Evolutionary conservation across 1,139 yeast genomes (phyloP).

Genomic region (Yamadazyma songkhlaensis): DNA sequence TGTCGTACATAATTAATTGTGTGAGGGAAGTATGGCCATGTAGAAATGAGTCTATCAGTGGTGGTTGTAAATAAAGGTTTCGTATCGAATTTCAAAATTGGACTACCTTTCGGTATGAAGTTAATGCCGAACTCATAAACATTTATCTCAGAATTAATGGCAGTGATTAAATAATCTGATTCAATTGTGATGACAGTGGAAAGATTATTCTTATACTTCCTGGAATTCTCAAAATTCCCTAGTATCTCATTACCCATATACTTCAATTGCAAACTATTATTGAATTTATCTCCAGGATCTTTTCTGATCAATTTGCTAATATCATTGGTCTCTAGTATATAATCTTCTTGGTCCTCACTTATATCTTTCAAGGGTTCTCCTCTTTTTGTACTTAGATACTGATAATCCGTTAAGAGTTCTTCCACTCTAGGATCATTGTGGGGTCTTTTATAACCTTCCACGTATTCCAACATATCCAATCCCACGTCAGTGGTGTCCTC

Average conservation of each 20-base stretch:
- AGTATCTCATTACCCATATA: conserved; percentile 23
- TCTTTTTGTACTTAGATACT: neutral
- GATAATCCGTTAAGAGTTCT: neutral
- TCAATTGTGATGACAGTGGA: conserved; percentile 16
- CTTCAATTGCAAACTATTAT: conserved; percentile 23
- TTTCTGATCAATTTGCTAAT: conserved; percentile 2
- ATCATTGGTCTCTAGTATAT: conserved; percentile 4
- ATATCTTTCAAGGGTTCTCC: conserved; percentile 10
- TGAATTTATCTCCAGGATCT: conserved; percentile 33
- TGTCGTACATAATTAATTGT: conserved; percentile 47
- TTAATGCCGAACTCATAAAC: conserved; percentile 27
- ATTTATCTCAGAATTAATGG: conserved; percentile 28
- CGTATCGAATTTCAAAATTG: conserved; percentile 35
- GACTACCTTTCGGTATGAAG: conserved; percentile 22
- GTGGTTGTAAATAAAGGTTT: conserved; percentile 37
- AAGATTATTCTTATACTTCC: conserved; percentile 38
- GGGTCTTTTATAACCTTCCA: neutral
- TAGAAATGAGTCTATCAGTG: conserved; percentile 37
- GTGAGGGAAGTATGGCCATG: conserved; percentile 56
- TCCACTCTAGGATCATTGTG: neutral
- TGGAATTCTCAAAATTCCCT: conserved; percentile 17
- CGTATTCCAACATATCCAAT: conserved; percentile 4
- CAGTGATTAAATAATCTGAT: conserved; percentile 24
- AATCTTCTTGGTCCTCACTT: conserved; percentile 1
- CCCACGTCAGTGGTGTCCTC: conserved; percentile 1